Evolutionary conservation across 371 early-diverging fungal genomes (phyloP), one percentile per base, ranked within the genome.

Genomic region (Globomyces sp.): DNA sequence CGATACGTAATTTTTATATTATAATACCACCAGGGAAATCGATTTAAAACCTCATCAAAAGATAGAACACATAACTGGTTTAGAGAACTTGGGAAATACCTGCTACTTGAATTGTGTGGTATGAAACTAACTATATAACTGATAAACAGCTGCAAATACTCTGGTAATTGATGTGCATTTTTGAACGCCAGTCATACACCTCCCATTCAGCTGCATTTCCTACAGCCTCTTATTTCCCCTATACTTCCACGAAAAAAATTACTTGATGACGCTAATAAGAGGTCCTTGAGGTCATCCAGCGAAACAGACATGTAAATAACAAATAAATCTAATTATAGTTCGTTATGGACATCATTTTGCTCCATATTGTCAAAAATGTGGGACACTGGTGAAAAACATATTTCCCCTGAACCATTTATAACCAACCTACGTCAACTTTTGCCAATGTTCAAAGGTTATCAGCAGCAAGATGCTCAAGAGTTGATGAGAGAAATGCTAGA

Each of bases 1-100:
- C 24, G 24, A 24, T 24, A 24, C 24, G 24, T 24, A 24, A 24
- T 24, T 24, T 24, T 24, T 24, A 24, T 24, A 51, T 3, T 51
- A 13, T 13, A 51, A 24, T 51, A 11, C 52, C 10, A 57, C 9
- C 40, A 57, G 4, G 8, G 57, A 39, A 41, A 57, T 10, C 40
- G 24, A 37, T 39, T 9, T 40, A 4, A 47, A 4, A 37, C 37
- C 46, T 11, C 13, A 13, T 6, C 9, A 5, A 10, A 61, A 61
- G 37, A 42, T 36, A 2, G 11, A 46, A 40, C 68, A 68, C 42
- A 55, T 68, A 9, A 68, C 68, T 8, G 82, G 82, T 10, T 67
- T 82, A 37, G 78, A 77, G 62, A 82, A 82, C 42, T 63, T 82
- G 40, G 87, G 68, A 43, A 87, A 87, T 58, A 88, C 88, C 1